Base-by-base conservation (phyloP, 2,329 filamentous ascomycete genomes). In the Aspergillus aculeatus region DNA sequence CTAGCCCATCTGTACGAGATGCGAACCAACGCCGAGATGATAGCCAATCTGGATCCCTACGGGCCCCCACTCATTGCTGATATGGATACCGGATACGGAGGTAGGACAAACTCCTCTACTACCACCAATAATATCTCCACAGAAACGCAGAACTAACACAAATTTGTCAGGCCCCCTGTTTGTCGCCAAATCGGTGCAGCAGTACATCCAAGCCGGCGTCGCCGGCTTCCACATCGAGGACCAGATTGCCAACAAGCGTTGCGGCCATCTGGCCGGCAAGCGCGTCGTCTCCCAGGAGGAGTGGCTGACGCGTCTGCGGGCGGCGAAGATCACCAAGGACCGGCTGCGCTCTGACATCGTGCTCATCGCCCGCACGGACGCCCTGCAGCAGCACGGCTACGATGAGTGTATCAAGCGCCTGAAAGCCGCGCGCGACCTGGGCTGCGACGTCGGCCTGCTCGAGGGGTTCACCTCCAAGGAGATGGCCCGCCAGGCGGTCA, bases 1-100 rank as follows among this genome's bases (percentile, higher is more conserved):
- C 76, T 89, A 12, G 82, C 84, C 2, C 84, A 84, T 0, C 77
- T 86, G 32, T 81, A 83, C 67, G 86, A 89, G 72, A 89, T 89
- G 86, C 77, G 79, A 38, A 75, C 77, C 49, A 85, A 88, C 69
- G 86, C 86, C n/a, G 78, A 81, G 54, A 88, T 88, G 84, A 85
- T 89, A 59, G 85, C 86, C 58, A 81, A 80, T 47, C 77, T 89
- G 31, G 79, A 86, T 63, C 81, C 82, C 0, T 72, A 69, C 24
- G 70, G 72, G 0, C 75, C 83, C 0, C 86, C 86, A 0, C 70
- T 89, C 21, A 87, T 89, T 64, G 86, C 81, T 14, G 82, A 84
- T 57, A 81, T 81, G 69, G 82, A 84, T 64, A 83, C 81, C 1
- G 82, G 82, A 3, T 84, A 83, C 60, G 81, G 82, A 60, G 80